phyloP scores from a whole-genome alignment of 306 rosid species.

The Pterocarpus macrocarpus region DNA sequence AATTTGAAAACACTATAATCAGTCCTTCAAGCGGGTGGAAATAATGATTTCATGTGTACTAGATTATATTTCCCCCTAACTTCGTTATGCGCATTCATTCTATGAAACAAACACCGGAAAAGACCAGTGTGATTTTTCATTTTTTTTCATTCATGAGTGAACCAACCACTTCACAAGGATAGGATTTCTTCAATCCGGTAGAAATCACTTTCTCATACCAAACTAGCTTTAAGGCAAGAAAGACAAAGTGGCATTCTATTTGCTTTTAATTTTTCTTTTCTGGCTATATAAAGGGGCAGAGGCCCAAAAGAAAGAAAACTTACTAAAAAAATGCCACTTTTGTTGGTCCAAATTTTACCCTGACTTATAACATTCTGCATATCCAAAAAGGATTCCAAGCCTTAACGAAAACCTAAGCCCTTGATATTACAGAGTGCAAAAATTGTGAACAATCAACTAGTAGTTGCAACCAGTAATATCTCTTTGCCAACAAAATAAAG shows the following conservation, averaged over 20 bases:
- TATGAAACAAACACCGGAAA: not conserved
- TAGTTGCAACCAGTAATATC: not conserved
- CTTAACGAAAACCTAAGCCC: not conserved
- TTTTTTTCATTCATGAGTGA: constrained; percentile 2
- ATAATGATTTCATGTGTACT: not conserved
- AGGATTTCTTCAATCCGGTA: constrained; percentile 32
- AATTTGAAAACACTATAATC: not conserved
- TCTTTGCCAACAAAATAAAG: not conserved
- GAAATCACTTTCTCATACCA: constrained; percentile 37
- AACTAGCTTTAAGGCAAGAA: constrained; percentile 11
- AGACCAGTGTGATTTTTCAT: not conserved
- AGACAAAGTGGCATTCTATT: not conserved
- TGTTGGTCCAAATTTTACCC: no score
- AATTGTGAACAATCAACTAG: no score
- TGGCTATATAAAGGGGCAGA: not conserved
- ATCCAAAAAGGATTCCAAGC: not conserved
- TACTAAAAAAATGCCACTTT: not conserved
- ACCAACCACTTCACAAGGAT: constrained; percentile 23
- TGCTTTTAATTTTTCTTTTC: no score
- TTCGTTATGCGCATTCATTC: constrained; percentile 11
- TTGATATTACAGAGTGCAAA: no score
- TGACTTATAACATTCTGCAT: no score
- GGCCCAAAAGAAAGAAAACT: not conserved
- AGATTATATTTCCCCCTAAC: not conserved
- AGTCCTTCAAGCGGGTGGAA: not conserved